Percentiles rank a stretch among this genome's conserved stretches.
These are phyloP conservation scores for Boletus tomentosulus DNA, from an alignment of 768 basidiomycete genomes.

Conservation along the genomic window DNA sequence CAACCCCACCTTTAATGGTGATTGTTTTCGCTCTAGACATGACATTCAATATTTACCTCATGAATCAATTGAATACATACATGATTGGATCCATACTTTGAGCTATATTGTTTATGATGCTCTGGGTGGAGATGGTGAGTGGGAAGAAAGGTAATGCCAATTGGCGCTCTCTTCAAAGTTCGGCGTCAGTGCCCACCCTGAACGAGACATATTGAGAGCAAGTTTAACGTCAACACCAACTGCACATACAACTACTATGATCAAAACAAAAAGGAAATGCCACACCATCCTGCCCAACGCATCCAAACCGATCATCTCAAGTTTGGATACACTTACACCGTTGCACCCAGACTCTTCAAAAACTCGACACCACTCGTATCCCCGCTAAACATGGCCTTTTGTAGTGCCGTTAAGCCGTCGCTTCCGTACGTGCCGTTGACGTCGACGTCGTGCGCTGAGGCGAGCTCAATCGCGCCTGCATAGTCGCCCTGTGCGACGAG, in stretches of 20 bases:
- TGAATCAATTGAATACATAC: no score
- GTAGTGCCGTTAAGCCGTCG: slow-evolving; percentile 18
- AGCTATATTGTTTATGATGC: no score
- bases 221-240: background rate
- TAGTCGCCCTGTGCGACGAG: slow-evolving; percentile 23
- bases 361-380: slow-evolving; percentile 19
- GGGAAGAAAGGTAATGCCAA: no score
- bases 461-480: slow-evolving; percentile 11
- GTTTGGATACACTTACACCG: background rate
- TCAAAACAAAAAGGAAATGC: background rate
- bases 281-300: background rate
- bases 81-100: no score
- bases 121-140: no score
- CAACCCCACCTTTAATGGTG: no score
- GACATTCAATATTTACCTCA: no score
- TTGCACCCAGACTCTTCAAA: slow-evolving; percentile 19
- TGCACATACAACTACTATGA: background rate
- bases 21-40: no score
- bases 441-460: slow-evolving; percentile 18
- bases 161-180: no score
- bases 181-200: no score
- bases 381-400: slow-evolving; percentile 21
- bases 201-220: background rate
- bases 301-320: background rate
- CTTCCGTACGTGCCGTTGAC: slow-evolving; percentile 18